Base-by-base conservation (phyloP, 306 rosid species). In the Dalbergia cochinchinensis region DNA sequence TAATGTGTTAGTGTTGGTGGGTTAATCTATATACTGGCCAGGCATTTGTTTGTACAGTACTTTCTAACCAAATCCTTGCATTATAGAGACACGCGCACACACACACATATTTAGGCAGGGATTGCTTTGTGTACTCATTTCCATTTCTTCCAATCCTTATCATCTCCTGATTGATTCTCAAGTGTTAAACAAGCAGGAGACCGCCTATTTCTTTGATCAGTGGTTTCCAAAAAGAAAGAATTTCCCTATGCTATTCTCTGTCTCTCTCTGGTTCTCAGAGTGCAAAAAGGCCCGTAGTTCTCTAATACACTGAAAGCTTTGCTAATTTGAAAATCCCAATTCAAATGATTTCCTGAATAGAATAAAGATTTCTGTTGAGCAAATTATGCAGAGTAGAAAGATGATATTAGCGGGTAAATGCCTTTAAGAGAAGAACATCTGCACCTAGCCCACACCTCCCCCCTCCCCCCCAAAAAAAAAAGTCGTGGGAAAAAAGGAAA, bases 1-100 rank as follows among this genome's bases (percentile, higher is more conserved):
- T 39, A 66, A 67, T 44, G n/a, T 39, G 19, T 60, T 39, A 37
- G 39, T 76, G 51, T n/a, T 20, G 34, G 19, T 81, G 57, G 15
- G 57, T 22, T 18, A 47, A 48, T 65, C 55, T 26, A 26, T 26
- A 26, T 26, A 26, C 2, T 26, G 31, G 31, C 31, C 31, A 26
- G 31, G 31, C 31, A 26, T 26, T 26, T 26, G 31, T 26, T 26
- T 26, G 31, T 26, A 26, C 31, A 26, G 31, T 26, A 26, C 31
- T 26, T 26, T 26, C 3, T 26, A 26, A 26, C 31, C 31, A 26
- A 26, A 26, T 26, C 31, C 31, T 26, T 26, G 31, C 3, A 26
- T 26, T 26, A 26, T 26, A 26, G 31, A 26, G 31, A 26, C 31
- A 26, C 31, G 2, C 51, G 37, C 20, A 37, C 48, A 67, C 57